Base-by-base conservation (phyloP, 208 protist genomes). In the Wallacemonas sp. region DNA sequence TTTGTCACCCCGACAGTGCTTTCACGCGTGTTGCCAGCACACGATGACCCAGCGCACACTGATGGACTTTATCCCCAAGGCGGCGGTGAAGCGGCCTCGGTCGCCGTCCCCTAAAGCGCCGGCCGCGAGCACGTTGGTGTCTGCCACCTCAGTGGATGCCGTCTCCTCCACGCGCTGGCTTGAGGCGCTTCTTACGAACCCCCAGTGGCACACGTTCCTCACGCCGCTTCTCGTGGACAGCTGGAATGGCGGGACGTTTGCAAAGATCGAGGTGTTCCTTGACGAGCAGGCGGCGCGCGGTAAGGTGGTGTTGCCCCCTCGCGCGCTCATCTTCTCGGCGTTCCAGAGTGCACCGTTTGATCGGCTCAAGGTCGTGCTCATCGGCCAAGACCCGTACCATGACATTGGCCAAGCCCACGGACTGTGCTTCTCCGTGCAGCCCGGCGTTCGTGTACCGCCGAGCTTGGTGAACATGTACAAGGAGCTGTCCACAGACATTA, bases 371-470 rank as follows among this genome's bases (percentile, higher is more conserved):
- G 97, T 98, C 32, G 93, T 99, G 3, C 84, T 99, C 38, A 63
- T 99, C 3, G 98, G 98, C 13, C 98, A 99, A 72, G 98, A 99
- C 74, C 97, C 97, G 8, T 99, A 99, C 72, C 92, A 97, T 63
- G 73, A 89, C 33, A 63, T 85, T 48, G 87, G 92, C 32, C 97
- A 99, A 70, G 98, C 98, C 0, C 96, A 99, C 74, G 98, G 98
- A 1, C 76, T 99, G 13, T 90, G 88, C 58, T 99, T 99, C 73
- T 98, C 91, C 3, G 98, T 99, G 1, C 70, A 77, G 13, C 87
- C 85, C 9, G 98, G 97, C 15, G 82, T 99, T 0, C 32, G 63
- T 10, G 42, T 73, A 12, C 95, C 97, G 38, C 92, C 87, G 33
- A 96, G 85, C 50, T 73, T 98, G 26, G 60, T 79, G n/a, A 99